phyloP scores from a whole-genome alignment of 768 basidiomycete genomes.

The Suillus occidentalis region DNA sequence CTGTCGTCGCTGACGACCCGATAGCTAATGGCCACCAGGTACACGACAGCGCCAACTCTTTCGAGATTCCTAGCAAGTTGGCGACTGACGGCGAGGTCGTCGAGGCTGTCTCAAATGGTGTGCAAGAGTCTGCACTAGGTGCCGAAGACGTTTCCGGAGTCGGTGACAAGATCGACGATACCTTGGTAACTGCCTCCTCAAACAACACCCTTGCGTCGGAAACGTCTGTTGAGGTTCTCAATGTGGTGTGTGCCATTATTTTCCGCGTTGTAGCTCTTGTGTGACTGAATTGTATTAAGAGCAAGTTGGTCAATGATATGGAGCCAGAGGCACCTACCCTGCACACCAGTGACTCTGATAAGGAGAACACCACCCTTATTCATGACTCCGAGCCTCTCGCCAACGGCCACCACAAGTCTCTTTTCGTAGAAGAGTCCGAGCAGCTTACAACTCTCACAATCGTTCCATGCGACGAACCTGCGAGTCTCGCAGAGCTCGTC shows the following conservation, averaged over 20 bases:
- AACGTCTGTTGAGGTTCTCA: background rate
- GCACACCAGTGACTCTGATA: background rate
- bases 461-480: background rate
- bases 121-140: background rate
- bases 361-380: background rate
- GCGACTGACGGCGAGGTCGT: background rate
- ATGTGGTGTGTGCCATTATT: background rate
- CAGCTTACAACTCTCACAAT: background rate
- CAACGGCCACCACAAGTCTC: background rate
- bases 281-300: background rate
- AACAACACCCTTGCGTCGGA: background rate
- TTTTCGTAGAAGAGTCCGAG: background rate
- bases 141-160: background rate
- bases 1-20: constrained; percentile 5
- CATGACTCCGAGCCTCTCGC: background rate
- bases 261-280: background rate
- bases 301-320: constrained; percentile 2
- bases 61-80: background rate
- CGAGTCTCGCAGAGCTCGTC: background rate
- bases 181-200: background rate
- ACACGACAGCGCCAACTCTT: background rate
- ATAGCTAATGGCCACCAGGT: constrained; percentile 10
- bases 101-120: background rate
- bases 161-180: background rate
- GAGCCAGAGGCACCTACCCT: background rate